These are phyloP conservation scores for Fonsecaea monophora DNA, from an alignment of 2,329 filamentous ascomycete genomes.

Conservation along the genomic window DNA sequence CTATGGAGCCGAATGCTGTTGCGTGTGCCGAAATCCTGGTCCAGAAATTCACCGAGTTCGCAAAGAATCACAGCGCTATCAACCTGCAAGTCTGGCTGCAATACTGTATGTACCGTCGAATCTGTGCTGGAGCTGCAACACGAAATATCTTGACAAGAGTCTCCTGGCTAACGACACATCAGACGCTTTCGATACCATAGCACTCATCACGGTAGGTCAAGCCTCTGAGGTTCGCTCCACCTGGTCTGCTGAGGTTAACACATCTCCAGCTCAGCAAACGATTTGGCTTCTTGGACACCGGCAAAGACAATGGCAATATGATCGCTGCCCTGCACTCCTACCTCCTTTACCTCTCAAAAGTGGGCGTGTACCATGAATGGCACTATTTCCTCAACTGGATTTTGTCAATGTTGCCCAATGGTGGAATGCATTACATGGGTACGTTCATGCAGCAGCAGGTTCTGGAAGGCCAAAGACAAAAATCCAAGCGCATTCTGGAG, in stretches of 20 bases:
- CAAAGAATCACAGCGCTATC: constrained; percentile 42
- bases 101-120: constrained; percentile 59
- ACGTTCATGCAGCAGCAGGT: constrained; percentile 45
- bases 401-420: constrained; percentile 42
- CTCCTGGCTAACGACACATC: neutral
- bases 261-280: constrained; percentile 42
- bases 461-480: constrained; percentile 38
- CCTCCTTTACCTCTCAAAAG: constrained; percentile 49
- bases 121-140: constrained; percentile 58
- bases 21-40: constrained; percentile 64
- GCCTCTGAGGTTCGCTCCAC: neutral
- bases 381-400: constrained; percentile 47
- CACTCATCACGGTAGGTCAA: constrained; percentile 42
- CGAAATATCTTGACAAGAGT: neutral
- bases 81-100: constrained; percentile 47
- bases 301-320: constrained; percentile 45
- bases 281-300: constrained; percentile 46
- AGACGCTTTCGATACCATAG: constrained; percentile 46
- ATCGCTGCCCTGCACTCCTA: constrained; percentile 48
- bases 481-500: constrained; percentile 29
- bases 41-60: constrained; percentile 43
- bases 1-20: constrained; percentile 74
- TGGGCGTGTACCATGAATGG: constrained; percentile 52
- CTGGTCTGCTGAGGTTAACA: neutral
- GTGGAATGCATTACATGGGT: constrained; percentile 45